Conservation (phyloP, 2,329 filamentous ascomycete species). For the Pezicula radicicola region DNA sequence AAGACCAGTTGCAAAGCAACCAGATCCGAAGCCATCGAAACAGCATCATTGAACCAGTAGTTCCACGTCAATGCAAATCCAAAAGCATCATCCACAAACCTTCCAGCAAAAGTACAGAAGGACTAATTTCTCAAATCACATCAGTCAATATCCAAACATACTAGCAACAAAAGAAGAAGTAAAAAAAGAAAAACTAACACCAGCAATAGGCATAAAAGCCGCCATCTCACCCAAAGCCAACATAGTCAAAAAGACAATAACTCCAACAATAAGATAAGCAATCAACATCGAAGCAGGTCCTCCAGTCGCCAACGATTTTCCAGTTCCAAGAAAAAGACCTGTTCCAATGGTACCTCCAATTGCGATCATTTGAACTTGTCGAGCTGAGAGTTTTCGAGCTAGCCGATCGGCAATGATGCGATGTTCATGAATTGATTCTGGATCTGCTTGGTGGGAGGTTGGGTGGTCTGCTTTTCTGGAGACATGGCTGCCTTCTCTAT, state of each 20-base stretch:
- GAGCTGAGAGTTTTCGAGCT: constrained; percentile 51
- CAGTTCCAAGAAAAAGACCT: constrained; percentile 60
- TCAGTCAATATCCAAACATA: neutral
- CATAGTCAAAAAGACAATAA: constrained; percentile 58
- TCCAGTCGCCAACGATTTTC: constrained; percentile 55
- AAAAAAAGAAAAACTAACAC: constrained; percentile 14
- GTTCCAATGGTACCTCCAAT: constrained; percentile 59
- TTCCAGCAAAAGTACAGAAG: constrained; percentile 52
- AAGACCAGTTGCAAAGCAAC: constrained; percentile 56
- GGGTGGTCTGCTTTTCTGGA: no score
- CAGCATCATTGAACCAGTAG: constrained; percentile 66
- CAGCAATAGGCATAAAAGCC: constrained; percentile 51
- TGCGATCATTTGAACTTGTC: constrained; percentile 69
- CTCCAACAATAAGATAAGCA: constrained; percentile 53
- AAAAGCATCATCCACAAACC: constrained; percentile 51
- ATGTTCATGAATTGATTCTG: no score
- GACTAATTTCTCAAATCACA: constrained; percentile 21
- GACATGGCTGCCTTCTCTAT: no score
- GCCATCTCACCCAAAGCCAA: constrained; percentile 59
- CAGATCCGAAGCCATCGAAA: constrained; percentile 57
- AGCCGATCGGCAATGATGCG: constrained; percentile 25
- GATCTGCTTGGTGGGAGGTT: no score
- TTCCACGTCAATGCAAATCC: constrained; percentile 54
- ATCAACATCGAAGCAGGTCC: constrained; percentile 58
- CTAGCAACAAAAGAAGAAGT: neutral